These are phyloP conservation scores for Globisporangium cederbergense DNA, from an alignment of 352 stramenopile species.

Conservation along the genomic window DNA sequence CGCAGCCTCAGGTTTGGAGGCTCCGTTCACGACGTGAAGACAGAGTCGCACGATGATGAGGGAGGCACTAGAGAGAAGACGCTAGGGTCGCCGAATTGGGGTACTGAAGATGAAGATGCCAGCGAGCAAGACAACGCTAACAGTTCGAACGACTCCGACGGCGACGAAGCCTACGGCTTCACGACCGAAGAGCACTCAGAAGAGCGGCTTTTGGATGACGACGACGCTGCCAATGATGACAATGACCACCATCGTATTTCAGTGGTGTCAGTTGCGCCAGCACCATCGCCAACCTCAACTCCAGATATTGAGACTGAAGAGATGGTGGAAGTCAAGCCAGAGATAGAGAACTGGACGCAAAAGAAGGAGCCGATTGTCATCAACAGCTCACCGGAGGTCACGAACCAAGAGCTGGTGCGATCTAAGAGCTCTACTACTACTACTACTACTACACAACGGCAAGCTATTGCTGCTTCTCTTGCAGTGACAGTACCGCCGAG, in stretches of 20 bases:
- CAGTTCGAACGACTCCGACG: neutral
- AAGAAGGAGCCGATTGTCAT: neutral
- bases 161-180: constrained; percentile 8
- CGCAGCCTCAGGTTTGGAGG: constrained; percentile 1
- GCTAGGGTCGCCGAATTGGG: neutral
- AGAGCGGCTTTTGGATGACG: neutral
- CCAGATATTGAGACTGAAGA: neutral
- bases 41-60: neutral
- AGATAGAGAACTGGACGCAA: neutral
- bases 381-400: neutral
- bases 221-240: neutral
- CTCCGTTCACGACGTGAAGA: neutral
- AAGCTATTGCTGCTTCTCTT: neutral
- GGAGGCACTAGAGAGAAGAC: neutral
- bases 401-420: neutral
- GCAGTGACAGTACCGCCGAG: neutral
- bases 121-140: neutral
- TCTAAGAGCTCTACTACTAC: neutral
- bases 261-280: neutral
- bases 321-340: neutral
- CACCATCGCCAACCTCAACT: neutral
- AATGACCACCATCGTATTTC: neutral
- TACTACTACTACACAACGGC: neutral
- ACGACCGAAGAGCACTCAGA: constrained; percentile 14
- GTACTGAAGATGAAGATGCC: neutral